Evolutionary conservation across 805 yeast genomes (phyloP).

Genomic region (Metschnikowia dekortorum): DNA sequence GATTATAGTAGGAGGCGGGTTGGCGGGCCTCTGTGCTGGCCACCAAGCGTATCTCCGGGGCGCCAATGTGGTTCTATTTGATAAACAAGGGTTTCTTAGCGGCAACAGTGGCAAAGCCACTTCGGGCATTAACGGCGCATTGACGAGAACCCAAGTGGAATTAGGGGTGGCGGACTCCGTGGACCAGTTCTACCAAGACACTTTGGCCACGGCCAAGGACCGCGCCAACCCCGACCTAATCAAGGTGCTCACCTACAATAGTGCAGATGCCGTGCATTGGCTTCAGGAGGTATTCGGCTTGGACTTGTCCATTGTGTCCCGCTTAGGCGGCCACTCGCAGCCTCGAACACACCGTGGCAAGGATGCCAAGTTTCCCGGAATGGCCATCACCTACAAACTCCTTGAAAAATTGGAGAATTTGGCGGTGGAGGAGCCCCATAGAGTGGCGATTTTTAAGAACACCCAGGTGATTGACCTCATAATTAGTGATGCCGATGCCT

Average conservation of each 20-base stretch:
- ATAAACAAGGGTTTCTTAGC: slow-evolving; percentile 57
- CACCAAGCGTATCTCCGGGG: slow-evolving; percentile 54
- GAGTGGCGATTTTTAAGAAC: slow-evolving; percentile 26
- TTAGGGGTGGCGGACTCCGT: slow-evolving; percentile 51
- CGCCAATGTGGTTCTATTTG: slow-evolving; percentile 49
- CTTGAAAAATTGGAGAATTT: slow-evolving; percentile 16
- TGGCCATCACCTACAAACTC: slow-evolving; percentile 54
- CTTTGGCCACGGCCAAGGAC: slow-evolving; percentile 60
- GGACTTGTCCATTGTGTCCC: slow-evolving; percentile 64
- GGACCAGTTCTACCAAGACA: slow-evolving; percentile 59
- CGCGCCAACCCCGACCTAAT: slow-evolving; percentile 58
- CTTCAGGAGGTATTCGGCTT: slow-evolving; percentile 57
- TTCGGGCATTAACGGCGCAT: slow-evolving; percentile 70
- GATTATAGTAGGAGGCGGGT: slow-evolving; percentile 61
- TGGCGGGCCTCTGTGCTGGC: slow-evolving; percentile 61
- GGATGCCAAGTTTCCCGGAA: slow-evolving; percentile 60
- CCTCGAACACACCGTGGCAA: slow-evolving; percentile 80
- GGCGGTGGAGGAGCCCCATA: slow-evolving; percentile 32
- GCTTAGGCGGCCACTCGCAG: slow-evolving; percentile 77
- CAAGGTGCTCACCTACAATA: slow-evolving; percentile 54
- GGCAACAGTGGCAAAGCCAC: slow-evolving; percentile 68
- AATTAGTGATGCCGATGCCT: slow-evolving; percentile 21
- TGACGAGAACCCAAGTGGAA: slow-evolving; percentile 55
- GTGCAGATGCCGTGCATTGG: slow-evolving; percentile 71
- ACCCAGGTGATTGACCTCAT: slow-evolving; percentile 38